Conservation (phyloP, 1,284 basidiomycete genomes). For the Malassezia vespertilionis region DNA sequence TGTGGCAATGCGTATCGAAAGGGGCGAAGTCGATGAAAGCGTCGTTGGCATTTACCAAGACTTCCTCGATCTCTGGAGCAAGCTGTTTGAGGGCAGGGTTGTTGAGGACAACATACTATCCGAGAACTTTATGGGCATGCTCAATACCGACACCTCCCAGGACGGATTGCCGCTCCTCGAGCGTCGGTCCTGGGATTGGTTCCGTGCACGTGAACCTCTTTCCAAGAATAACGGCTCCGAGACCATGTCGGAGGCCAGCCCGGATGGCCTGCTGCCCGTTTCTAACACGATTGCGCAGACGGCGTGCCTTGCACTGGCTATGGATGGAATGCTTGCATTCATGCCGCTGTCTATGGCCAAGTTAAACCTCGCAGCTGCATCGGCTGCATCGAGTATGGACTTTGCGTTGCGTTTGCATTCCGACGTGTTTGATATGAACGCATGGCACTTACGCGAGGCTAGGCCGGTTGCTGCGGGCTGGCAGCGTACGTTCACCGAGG, state of each 20-base stretch:
- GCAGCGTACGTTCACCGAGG: conserved; percentile 27
- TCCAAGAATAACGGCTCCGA: conserved; percentile 2
- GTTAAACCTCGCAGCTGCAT: conserved; percentile 20
- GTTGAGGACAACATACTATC: conserved; percentile 8
- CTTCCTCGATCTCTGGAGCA: conserved; percentile 9
- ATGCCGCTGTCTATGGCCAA: conserved; percentile 34
- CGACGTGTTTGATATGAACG: conserved; percentile 22
- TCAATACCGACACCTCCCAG: conserved; percentile 11
- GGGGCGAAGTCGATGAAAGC: conserved; percentile 15
- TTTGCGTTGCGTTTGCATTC: conserved; percentile 34
- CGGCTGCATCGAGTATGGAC: conserved; percentile 30
- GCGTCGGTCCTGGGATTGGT: conserved; percentile 25
- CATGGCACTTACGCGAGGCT: conserved; percentile 30
- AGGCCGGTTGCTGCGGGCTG: conserved; percentile 21
- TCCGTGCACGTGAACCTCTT: conserved; percentile 8
- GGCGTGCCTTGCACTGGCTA: conserved; percentile 18
- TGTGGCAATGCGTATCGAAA: conserved; percentile 16
- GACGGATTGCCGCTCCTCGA: conserved; percentile 4
- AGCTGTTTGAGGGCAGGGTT: conserved; percentile 5
- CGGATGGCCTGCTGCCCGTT: conserved; percentile 9
- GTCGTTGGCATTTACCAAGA: conserved; percentile 2
- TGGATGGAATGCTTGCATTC: conserved; percentile 38
- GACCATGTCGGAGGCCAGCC: not conserved
- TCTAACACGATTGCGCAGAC: conserved; percentile 15
- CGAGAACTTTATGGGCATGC: conserved; percentile 11